Evolutionary conservation across 352 stramenopile genomes (phyloP), one percentile per base, ranked within the genome.

Genomic region (Pythium aquatile): DNA sequence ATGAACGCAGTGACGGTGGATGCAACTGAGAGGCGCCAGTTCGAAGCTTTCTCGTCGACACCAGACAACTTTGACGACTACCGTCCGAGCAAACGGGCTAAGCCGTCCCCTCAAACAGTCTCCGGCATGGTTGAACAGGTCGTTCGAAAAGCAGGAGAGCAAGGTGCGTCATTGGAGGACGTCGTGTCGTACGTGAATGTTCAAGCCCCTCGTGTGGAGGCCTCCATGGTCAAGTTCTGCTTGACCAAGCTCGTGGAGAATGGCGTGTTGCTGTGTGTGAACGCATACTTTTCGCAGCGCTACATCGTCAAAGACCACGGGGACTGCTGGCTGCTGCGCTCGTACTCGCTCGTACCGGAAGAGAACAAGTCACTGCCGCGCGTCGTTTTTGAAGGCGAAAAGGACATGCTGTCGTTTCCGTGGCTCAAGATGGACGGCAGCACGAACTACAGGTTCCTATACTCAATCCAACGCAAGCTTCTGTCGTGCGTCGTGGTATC

Each of bases 401-500:
- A 91, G 65, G 77, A 93, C 53, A 87, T 77, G 46, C 63, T 91
- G 9, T 85, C 84, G 30, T 93, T 83, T 59, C 85, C 85, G 29
- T 94, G 85, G 85, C 72, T 92, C 29, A 91, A 91, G 65, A 94
- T 92, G 85, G 77, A 92, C 57, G 83, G 85, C 30, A 78, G 73
- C 54, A 82, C 77, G 32, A 91, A 94, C 60, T 83, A 85, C 63
- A 76, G 73, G 29, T 94, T 94, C 55, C 39, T 94, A 16, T 88
- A 91, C 29, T 75, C 78, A 28, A 85, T 94, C 48, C 85, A 94
- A 61, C 85, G 85, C 47, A 91, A 90, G 58, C 51, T 94, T 46
- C 62, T 94, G 24, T 55, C 77, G 28, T 70, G 79, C 24, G 70
- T 94, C 35, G 40, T 92, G 42, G 54, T 83, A 55, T 63, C 63